Base-by-base conservation (phyloP, 2,329 filamentous ascomycete species). In the Calonectria crousiana region DNA sequence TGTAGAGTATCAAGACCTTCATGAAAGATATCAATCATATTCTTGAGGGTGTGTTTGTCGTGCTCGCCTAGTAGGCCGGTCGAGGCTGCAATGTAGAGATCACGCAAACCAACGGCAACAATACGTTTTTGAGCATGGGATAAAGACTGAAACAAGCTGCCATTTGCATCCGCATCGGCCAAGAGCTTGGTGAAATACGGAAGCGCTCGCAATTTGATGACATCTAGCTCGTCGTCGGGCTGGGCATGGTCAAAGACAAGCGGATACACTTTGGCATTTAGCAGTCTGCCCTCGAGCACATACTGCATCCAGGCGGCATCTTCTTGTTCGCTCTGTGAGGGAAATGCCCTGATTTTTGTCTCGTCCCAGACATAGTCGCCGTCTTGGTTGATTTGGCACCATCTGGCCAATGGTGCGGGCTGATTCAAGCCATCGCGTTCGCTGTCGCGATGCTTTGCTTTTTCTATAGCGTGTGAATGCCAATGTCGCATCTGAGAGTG, bases 31-130 rank as follows among this genome's bases (percentile, higher is more conserved):
- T 62, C 18, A 4, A 23, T 47, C 62, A 49, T 52, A 18, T 51
- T 23, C 26, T n/a, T 23, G 14, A 60, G 8, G 10, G 58, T 64
- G 8, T 64, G 18, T 6, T 44, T 60, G 18, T 72, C 52, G 1
- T 38, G 52, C 52, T 34, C 53, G 16, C 10, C 30, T 8, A 72
- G 53, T 2, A 72, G 34, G 13, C 28, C 34, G 8, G 23, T 30
- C 1, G 53, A 51, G 9, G 34, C 44, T 16, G 70, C 53, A 56
- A 72, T 68, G 64, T 53, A 67, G 5, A 72, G 44, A 60, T 72
- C 70, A 26, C 70, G 70, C 6, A 72, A 49, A 20, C 70, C 70
- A 16, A 68, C 64, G 34, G 64, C 64, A 34, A 68, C 28, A 18
- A 67, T 28, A 5, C 32, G 30, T 11, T 52, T 67, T 36, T 68